Conservation (phyloP, 257 asterid species). For the Cynanchum wilfordii region DNA sequence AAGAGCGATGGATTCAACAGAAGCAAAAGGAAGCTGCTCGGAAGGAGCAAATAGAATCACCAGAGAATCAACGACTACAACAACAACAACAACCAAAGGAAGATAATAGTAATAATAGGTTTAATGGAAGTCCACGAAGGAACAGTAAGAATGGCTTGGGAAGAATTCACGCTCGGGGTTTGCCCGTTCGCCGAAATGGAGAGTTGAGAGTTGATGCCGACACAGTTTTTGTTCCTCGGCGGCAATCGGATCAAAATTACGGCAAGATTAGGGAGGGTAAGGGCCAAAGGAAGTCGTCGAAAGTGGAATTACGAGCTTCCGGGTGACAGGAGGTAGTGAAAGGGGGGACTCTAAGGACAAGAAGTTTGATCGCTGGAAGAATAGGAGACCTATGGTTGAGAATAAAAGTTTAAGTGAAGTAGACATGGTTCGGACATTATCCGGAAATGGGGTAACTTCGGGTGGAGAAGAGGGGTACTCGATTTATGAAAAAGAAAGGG, state of each 20-base stretch:
- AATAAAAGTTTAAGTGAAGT: constrained; percentile 11
- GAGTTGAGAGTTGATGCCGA: not conserved
- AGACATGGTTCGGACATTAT: not conserved
- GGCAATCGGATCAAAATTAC: constrained; percentile 1
- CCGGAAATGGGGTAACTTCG: not conserved
- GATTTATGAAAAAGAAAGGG: constrained; percentile 7
- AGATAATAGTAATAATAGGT: too few relatives aligned
- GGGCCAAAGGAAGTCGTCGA: constrained; percentile 28
- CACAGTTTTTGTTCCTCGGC: not conserved
- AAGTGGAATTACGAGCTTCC: constrained; percentile 10
- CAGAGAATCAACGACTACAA: not conserved
- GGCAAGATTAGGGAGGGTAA: constrained; percentile 11
- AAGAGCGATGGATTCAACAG: constrained; percentile 52
- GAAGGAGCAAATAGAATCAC: not conserved
- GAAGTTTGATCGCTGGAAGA: not conserved
- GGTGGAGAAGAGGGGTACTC: constrained; percentile 6
- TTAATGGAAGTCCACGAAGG: not conserved
- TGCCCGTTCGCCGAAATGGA: not conserved
- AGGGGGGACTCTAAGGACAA: not conserved
- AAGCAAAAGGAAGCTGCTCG: constrained; percentile 23
- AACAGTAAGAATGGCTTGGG: not conserved
- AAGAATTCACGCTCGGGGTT: not conserved
- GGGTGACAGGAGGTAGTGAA: constrained; percentile 9
- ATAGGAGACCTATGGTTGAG: constrained; percentile 5
- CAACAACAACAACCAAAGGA: constrained; percentile 13